These are phyloP conservation scores for Chalara sp. DNA, from an alignment of 2,329 filamentous ascomycete species.

Conservation along the genomic window DNA sequence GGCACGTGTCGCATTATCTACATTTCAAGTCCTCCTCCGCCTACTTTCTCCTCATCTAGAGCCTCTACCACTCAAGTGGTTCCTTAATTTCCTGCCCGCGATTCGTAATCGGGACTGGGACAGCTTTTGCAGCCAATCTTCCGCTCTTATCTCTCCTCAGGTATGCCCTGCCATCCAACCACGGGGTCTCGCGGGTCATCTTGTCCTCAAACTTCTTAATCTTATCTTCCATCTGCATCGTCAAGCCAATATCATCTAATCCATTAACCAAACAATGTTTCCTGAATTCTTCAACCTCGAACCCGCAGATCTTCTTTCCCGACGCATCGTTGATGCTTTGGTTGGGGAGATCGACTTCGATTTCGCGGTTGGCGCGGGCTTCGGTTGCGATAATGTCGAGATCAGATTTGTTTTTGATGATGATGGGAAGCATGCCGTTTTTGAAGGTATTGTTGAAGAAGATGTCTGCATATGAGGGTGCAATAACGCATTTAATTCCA, in stretches of 20 bases:
- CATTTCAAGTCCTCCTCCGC: too few relatives aligned
- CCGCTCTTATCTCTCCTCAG: slow-evolving; percentile 54
- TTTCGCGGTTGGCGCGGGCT: slow-evolving; percentile 70
- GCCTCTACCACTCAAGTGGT: slow-evolving; percentile 73
- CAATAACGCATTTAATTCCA: slow-evolving; percentile 89
- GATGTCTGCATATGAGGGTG: slow-evolving; percentile 85
- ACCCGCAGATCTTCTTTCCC: slow-evolving; percentile 68
- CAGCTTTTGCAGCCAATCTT: slow-evolving; percentile 50
- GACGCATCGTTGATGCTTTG: slow-evolving; percentile 72
- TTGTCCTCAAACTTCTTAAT: slow-evolving; percentile 77
- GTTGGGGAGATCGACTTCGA: slow-evolving; percentile 83
- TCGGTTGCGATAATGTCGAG: slow-evolving; percentile 69
- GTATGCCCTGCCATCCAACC: slow-evolving; percentile 84
- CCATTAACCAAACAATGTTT: slow-evolving; percentile 93
- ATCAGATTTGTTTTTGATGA: slow-evolving; percentile 59
- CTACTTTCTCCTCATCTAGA: background rate
- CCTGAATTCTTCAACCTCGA: slow-evolving; percentile 88
- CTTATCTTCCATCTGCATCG: slow-evolving; percentile 86
- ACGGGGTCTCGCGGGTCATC: slow-evolving; percentile 73
- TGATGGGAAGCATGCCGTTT: slow-evolving; percentile 94
- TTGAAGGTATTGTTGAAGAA: slow-evolving; percentile 99
- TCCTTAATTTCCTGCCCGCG: slow-evolving; percentile 76
- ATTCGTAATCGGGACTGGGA: slow-evolving; percentile 81
- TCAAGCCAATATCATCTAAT: slow-evolving; percentile 91
- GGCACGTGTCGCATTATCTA: too few relatives aligned